These are phyloP conservation scores for Persicaria maculosa DNA, from an alignment of 148 eudicot genomes.

Conservation along the genomic window DNA sequence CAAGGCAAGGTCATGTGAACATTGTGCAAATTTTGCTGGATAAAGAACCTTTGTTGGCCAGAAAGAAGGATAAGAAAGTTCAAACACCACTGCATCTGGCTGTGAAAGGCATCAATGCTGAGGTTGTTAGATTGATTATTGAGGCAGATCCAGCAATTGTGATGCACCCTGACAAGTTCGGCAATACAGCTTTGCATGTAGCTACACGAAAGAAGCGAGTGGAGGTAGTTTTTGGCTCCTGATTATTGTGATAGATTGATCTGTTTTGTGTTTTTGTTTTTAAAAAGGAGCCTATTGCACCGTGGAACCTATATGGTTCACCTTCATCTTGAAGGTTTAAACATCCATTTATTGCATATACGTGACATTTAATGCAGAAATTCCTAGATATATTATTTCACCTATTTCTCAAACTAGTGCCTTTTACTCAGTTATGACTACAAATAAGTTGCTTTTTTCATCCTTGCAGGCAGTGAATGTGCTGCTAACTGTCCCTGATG, in stretches of 20 bases:
- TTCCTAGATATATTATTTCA: too few relatives aligned
- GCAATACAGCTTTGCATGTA: slow-evolving; percentile 77
- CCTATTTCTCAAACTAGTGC: too few relatives aligned
- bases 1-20: slow-evolving; percentile 69
- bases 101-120: slow-evolving; percentile 72
- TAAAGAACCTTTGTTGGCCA: slow-evolving; percentile 62
- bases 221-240: slow-evolving; percentile 28
- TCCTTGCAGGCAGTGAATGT: slow-evolving; percentile 65
- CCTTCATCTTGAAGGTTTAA: too few relatives aligned
- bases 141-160: slow-evolving; percentile 77
- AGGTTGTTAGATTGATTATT: slow-evolving; percentile 72
- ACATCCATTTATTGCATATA: too few relatives aligned
- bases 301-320: too few relatives aligned
- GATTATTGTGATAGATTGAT: too few relatives aligned
- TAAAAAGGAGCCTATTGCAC: too few relatives aligned
- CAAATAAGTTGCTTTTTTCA: background rate
- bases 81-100: slow-evolving; percentile 93
- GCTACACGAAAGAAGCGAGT: slow-evolving; percentile 84
- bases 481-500: slow-evolving; percentile 11
- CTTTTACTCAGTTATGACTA: too few relatives aligned
- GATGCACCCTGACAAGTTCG: slow-evolving; percentile 78
- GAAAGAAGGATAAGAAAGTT: slow-evolving; percentile 72
- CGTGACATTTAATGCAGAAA: too few relatives aligned
- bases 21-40: slow-evolving; percentile 67
- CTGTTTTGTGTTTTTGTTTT: too few relatives aligned